Base-by-base conservation (phyloP, 257 asterid genomes). In the Petunia axillaris region DNA sequence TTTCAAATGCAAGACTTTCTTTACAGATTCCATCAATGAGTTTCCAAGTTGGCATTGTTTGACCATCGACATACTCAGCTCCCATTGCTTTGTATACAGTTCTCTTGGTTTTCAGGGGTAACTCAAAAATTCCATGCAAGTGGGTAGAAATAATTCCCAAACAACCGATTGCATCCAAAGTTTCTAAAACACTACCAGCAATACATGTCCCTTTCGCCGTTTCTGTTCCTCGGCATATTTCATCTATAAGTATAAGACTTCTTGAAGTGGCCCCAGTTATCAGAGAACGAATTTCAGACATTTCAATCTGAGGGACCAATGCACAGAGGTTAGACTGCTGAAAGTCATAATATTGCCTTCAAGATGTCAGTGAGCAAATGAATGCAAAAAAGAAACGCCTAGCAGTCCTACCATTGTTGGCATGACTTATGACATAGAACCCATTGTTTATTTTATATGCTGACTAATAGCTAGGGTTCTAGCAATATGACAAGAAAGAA, bases 1-100 rank as follows among this genome's bases (percentile, higher is more conserved):
- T 96, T 89, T 96, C 98, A 84, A 94, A 96, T 58, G 99, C 99
- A 65, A 96, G 96, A 85, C 97, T 93, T 86, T 96, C 99, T 88
- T 89, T 90, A 87, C 99, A 96, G 58, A 92, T 83, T 53, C 99
- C 99, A 6, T 93, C 97, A 1, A 89, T 87, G 84, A 93, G 79
- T 83, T 90, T 90, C 98, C 98, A 96, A 3, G 97, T 96, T 60
- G 99, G 97, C 64, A 85, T 83, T 37, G 94, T 93, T 84, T 84
- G 89, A 70, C 90, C 90, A 50, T 91, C 82, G 8, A 88, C 58
- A 38, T 75, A 79, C 80, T 93, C 95, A 3, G 97, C 80, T 75
- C 97, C 96, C 99, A 96, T 96, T 43, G 99, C 95, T 90, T 96
- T 96, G 73, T 75, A 92, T 59, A 86, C 92, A 0, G 83, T 81